Conservation (phyloP, 1,284 basidiomycete genomes). For the Apiotrichum mycotoxinovorans region DNA sequence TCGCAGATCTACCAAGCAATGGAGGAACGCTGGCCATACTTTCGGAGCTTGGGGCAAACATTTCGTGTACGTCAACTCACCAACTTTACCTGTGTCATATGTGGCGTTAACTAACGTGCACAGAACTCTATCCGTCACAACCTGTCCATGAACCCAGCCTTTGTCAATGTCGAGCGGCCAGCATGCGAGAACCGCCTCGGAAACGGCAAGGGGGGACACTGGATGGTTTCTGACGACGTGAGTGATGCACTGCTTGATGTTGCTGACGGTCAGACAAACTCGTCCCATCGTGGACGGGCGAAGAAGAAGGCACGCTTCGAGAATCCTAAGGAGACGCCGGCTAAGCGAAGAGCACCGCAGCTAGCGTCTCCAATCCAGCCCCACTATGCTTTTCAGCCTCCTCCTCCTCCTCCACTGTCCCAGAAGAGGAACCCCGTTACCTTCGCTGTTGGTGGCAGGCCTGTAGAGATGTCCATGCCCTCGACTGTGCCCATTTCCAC, state of each 20-base stretch:
- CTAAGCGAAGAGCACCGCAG: too few relatives aligned
- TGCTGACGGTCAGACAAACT: constrained; percentile 2
- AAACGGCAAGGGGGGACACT: constrained; percentile 36
- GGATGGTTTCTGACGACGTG: constrained; percentile 31
- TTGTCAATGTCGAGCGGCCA: constrained; percentile 55
- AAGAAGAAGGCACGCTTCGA: constrained; percentile 18
- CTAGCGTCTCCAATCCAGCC: too few relatives aligned
- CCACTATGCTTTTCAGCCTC: too few relatives aligned
- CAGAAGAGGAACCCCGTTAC: too few relatives aligned
- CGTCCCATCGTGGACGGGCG: constrained; percentile 14
- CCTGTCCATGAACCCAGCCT: constrained; percentile 73
- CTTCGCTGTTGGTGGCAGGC: too few relatives aligned
- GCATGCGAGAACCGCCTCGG: constrained; percentile 24
- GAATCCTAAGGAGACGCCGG: background rate
- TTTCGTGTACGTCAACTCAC: constrained; percentile 22
- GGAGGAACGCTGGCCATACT: constrained; percentile 35
- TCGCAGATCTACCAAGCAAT: constrained; percentile 37
- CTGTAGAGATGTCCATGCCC: too few relatives aligned
- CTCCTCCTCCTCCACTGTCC: too few relatives aligned
- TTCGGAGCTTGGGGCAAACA: constrained; percentile 19
- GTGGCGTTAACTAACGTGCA: background rate
- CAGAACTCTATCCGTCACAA: constrained; percentile 79
- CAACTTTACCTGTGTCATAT: too few relatives aligned
- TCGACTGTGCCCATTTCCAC: too few relatives aligned
- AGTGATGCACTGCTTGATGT: background rate